Evolutionary conservation across 176 grass and related monocot species (phyloP), one percentile per base, ranked within the genome.

Genomic region (Hordeum marinum): DNA sequence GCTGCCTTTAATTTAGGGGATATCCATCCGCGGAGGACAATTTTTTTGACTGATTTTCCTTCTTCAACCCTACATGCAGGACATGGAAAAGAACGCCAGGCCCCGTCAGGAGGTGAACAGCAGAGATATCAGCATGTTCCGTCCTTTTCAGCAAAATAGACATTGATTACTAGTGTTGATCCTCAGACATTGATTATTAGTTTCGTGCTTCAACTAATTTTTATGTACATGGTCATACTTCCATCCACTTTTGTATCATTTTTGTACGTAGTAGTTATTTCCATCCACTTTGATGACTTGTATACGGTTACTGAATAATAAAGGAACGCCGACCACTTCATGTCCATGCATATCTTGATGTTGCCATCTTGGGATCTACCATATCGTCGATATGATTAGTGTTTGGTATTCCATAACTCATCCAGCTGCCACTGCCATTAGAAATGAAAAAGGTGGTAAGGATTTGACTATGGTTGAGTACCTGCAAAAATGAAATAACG

Each of bases 81-180:
- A 62, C 21, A 39, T 58, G 25, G 63, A 83, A 57, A 83, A 83
- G 24, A 98, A 98, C 77, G 82, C 95, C 46, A 89, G 95, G 72
- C 95, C 95, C 0, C 11, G 46, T 54, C 95, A 95, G 82, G 40
- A 82, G 21, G 73, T 65, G 45, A 88, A 93, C 79, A 7, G 39
- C 23, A 88, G 95, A n/a, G 58, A 55, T 5, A 21, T 98, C 76
- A 58, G 85, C 66, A 67, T 93, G 4, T 97, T 91, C 78, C 50
- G 66, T 18, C 82, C 89, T 2, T 31, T 1, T 9, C 59, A 62
- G 41, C 41, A 43, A 11, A 11, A 43, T 11, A 43, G 11, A 43
- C 52, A 57, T 57, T 57, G 18, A 57, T 57, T 21, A 20, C 17
- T 54, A 54, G 17, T 2, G 17, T 54, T 20, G 17, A 20, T 54